A percentile compares a stretch with the other conserved stretches of the same genome.
Evolutionary conservation across 2,329 filamentous ascomycete genomes (phyloP).

Genomic region (Sclerotinia glacialis): DNA sequence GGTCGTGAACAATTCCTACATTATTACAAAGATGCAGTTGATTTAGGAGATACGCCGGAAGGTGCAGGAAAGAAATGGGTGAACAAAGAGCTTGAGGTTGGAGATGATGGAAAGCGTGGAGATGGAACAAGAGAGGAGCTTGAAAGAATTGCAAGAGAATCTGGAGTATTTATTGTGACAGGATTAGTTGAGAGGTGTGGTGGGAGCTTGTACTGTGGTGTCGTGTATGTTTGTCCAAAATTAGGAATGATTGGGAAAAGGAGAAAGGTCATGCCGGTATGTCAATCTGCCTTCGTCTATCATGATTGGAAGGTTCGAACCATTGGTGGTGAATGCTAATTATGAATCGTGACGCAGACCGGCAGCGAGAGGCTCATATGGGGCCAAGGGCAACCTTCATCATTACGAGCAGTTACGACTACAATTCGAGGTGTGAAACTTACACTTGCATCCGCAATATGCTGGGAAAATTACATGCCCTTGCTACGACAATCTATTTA

Average conservation of each 20-base stretch:
- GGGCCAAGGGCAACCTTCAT: slow-evolving; percentile 79
- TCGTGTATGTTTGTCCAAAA: slow-evolving; percentile 75
- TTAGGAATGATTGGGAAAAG: slow-evolving; percentile 77
- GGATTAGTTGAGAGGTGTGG: slow-evolving; percentile 78
- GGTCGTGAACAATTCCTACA: slow-evolving; percentile 79
- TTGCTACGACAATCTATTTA: slow-evolving; percentile 81
- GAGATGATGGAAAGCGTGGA: slow-evolving; percentile 51
- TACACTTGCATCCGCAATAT: slow-evolving; percentile 83
- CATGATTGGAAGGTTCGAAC: not conserved
- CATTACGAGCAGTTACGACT: slow-evolving; percentile 75
- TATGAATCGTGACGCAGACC: slow-evolving; percentile 47
- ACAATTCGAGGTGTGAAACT: slow-evolving; percentile 75
- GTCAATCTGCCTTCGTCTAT: slow-evolving; percentile 36
- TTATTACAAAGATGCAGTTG: slow-evolving; percentile 77
- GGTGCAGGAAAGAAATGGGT: slow-evolving; percentile 75
- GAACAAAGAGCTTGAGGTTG: slow-evolving; percentile 55
- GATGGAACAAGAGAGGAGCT: slow-evolving; percentile 78
- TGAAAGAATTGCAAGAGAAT: slow-evolving; percentile 71
- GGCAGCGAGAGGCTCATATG: slow-evolving; percentile 80
- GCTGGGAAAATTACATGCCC: slow-evolving; percentile 98
- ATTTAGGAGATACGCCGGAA: slow-evolving; percentile 73
- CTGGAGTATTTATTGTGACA: slow-evolving; percentile 77
- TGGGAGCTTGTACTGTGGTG: slow-evolving; percentile 80
- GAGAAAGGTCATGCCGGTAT: slow-evolving; percentile 84
- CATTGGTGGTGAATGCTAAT: slow-evolving; percentile 17